Percentiles rank a stretch among this genome's conserved stretches.
phyloP scores from a whole-genome alignment of 2,329 filamentous ascomycete species.

The Fusarium secorum region DNA sequence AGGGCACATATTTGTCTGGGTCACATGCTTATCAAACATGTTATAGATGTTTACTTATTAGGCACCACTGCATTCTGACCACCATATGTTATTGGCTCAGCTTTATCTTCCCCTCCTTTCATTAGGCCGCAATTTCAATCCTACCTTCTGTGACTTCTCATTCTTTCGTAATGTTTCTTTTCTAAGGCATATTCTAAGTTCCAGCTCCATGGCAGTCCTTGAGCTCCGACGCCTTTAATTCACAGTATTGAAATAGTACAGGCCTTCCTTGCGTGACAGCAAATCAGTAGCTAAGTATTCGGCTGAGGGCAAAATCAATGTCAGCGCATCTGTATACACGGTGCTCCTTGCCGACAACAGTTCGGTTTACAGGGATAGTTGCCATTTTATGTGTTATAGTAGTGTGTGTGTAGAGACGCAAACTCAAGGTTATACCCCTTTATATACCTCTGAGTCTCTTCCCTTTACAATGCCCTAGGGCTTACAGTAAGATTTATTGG shows the following conservation, averaged over 20 bases:
- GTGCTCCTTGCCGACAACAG: no score
- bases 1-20: no score
- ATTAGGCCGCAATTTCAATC: not conserved
- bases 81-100: not conserved
- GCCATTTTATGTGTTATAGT: no score
- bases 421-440: no score
- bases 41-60: not conserved
- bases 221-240: rapidly evolving
- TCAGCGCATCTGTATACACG: rapidly evolving
- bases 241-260: rapidly evolving
- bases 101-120: not conserved
- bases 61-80: not conserved
- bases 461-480: no score
- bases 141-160: not conserved
- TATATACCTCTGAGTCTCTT: no score
- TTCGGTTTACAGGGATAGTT: no score
- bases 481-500: no score
- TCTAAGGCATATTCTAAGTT: rapidly evolving
- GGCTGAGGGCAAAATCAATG: not conserved
- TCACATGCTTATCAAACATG: not conserved
- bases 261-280: not conserved
- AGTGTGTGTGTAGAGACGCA: no score
- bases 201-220: rapidly evolving
- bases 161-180: not conserved
- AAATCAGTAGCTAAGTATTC: rapidly evolving